Conservation (phyloP, 2,329 filamentous ascomycete genomes). For the Cercospora zeae-maydis region DNA sequence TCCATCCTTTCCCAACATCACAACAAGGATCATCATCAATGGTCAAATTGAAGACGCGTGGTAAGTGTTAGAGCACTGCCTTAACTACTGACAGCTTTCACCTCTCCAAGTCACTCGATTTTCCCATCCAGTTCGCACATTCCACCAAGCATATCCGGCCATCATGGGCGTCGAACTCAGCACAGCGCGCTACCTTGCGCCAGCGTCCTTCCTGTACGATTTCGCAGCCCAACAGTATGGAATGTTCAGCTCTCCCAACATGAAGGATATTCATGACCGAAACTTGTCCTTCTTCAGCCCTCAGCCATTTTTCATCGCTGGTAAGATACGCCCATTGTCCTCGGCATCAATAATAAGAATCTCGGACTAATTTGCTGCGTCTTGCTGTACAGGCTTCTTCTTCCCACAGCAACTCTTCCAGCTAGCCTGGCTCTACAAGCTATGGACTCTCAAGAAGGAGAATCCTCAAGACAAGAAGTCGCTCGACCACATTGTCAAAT, state of each 20-base stretch:
- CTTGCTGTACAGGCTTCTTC: conserved; percentile 50
- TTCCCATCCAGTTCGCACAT: not conserved
- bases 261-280: conserved; percentile 57
- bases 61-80: not conserved
- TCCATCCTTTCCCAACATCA: conserved; percentile 4
- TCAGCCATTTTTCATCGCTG: conserved; percentile 56
- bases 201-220: conserved; percentile 54
- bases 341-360: not conserved
- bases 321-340: not conserved
- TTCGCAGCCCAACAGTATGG: conserved; percentile 60
- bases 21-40: conserved; percentile 3
- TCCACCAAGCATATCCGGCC: not conserved
- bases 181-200: conserved; percentile 54
- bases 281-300: conserved; percentile 59
- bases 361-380: not conserved
- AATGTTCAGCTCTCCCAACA: conserved; percentile 54
- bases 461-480: conserved; percentile 43
- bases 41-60: not conserved
- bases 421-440: conserved; percentile 55
- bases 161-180: conserved; percentile 54
- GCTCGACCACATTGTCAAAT: conserved; percentile 50
- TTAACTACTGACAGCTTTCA: not conserved
- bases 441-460: conserved; percentile 49
- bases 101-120: not conserved
- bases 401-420: conserved; percentile 60